phyloP scores from a whole-genome alignment of 2,329 filamentous ascomycete species.

The Exophiala xenobiotica region DNA sequence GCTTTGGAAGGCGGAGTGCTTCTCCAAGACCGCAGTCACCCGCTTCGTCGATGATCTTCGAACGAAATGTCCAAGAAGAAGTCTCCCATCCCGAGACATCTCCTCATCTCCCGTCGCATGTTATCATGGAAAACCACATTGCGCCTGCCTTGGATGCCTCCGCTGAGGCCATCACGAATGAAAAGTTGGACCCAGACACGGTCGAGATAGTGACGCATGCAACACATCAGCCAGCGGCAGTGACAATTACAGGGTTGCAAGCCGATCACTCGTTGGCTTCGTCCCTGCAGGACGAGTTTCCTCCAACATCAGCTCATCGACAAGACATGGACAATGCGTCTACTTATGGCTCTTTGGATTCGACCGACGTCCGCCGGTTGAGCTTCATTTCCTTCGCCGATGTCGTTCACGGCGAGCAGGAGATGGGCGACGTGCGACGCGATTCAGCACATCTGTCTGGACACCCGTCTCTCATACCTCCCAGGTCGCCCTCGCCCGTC shows the following conservation, averaged over 20 bases:
- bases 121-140: slow-evolving; percentile 91
- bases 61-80: slow-evolving; percentile 88
- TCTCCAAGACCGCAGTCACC: slow-evolving; percentile 78
- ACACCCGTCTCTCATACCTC: slow-evolving; percentile 28
- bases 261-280: slow-evolving; percentile 38
- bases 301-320: slow-evolving; percentile 43
- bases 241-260: slow-evolving; percentile 59
- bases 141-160: slow-evolving; percentile 88
- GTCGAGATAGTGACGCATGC: slow-evolving; percentile 91
- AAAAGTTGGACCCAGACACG: slow-evolving; percentile 77
- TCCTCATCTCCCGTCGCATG: slow-evolving; percentile 87
- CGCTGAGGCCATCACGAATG: slow-evolving; percentile 86
- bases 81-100: slow-evolving; percentile 66
- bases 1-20: slow-evolving; percentile 60
- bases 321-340: slow-evolving; percentile 61
- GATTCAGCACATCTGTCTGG: slow-evolving; percentile 62
- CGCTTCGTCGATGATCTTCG: slow-evolving; percentile 77
- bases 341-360: slow-evolving; percentile 76
- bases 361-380: slow-evolving; percentile 74
- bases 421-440: slow-evolving; percentile 43
- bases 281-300: slow-evolving; percentile 53
- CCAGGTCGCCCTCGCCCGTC: slow-evolving; percentile 74
- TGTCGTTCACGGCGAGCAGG: slow-evolving; percentile 73
- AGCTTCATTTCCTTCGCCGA: slow-evolving; percentile 98
- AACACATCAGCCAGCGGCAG: slow-evolving; percentile 75